Evolutionary conservation across 2,329 filamentous ascomycete species (phyloP), one percentile per base, ranked within the genome.

Genomic region (Myriosclerotinia duriaeana): DNA sequence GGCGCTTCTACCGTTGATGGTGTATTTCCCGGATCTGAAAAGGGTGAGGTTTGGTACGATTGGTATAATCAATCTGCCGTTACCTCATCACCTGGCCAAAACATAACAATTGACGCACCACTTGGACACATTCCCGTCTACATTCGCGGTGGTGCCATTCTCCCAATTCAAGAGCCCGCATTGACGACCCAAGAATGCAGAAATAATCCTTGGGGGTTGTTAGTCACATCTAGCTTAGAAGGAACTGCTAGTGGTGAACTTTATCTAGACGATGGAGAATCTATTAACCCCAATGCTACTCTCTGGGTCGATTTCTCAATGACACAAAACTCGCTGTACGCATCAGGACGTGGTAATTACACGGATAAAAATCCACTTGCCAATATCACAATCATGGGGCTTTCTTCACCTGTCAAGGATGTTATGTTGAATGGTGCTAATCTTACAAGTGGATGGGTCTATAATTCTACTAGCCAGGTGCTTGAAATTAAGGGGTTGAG

Each of bases 201-300:
- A 46, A 79, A 81, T 59, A 90, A 85, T 58, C 83, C 86, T 0
- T 93, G 89, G 88, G 84, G 84, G 9, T 70, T 93, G 52, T 79
- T 92, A 12, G 84, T 86, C 0, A 87, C 89, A 2, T 81, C 90
- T 0, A 81, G 84, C 69, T 72, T 74, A 1, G 73, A 82, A 20
- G 86, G 87, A 0, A 76, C 77, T 1, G 89, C 90, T 0, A 78
- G 73, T 2, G 90, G 90, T 0, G 76, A 79, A 22, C 76, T 93
- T 40, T 93, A 93, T 74, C 74, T 93, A 9, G 91, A 93, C 72
- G 91, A 94, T 71, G 90, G 91, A 1, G 88, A 89, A 77, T 90
- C 86, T 65, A 67, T 92, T 9, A 72, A 77, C 44, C 88, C 85
- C 0, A 79, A 83, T 15, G 79, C 80, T 0, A 87, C 82, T 0